Percentiles rank a stretch among this genome's conserved stretches.
phyloP scores from a whole-genome alignment of 306 rosid genomes.

The Dalbergia cochinchinensis region DNA sequence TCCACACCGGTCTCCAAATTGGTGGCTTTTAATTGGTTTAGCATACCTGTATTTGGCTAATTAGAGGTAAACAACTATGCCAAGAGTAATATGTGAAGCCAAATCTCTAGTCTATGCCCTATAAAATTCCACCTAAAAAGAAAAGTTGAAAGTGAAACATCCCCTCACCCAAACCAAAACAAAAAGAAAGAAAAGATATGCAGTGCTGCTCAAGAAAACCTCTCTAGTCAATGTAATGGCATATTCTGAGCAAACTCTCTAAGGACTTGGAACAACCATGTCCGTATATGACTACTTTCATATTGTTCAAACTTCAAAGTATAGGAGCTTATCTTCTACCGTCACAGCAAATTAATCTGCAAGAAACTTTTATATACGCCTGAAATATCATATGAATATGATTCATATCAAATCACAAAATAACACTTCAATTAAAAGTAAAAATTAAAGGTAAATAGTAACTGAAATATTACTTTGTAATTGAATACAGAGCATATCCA shows the following conservation, averaged over 20 bases:
- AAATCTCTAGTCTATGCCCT: neutral
- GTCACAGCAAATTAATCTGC: slow-evolving; percentile 26
- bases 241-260: neutral
- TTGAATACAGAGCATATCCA: too few species aligned
- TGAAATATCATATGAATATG: too few species aligned
- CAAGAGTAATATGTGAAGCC: slow-evolving; percentile 24
- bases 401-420: too few species aligned
- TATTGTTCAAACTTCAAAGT: slow-evolving; percentile 36
- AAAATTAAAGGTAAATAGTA: too few species aligned
- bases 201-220: neutral
- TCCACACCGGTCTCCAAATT: neutral
- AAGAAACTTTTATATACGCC: too few species aligned
- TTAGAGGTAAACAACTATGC: slow-evolving; percentile 29
- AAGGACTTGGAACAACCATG: slow-evolving; percentile 20
- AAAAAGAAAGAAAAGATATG: neutral
- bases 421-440: too few species aligned
- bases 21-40: slow-evolving; percentile 11
- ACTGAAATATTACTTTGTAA: too few species aligned
- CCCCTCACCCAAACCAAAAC: neutral
- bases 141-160: slow-evolving; percentile 13
- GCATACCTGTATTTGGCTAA: neutral
- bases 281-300: slow-evolving; percentile 8
- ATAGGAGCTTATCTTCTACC: slow-evolving; percentile 25
- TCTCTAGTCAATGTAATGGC: slow-evolving; percentile 6
- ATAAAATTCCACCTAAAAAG: slow-evolving; percentile 13